A percentile compares a stretch with the other conserved stretches of the same genome.
phyloP scores from a whole-genome alignment of 2,329 filamentous ascomycete species.

The Clonostachys solani region DNA sequence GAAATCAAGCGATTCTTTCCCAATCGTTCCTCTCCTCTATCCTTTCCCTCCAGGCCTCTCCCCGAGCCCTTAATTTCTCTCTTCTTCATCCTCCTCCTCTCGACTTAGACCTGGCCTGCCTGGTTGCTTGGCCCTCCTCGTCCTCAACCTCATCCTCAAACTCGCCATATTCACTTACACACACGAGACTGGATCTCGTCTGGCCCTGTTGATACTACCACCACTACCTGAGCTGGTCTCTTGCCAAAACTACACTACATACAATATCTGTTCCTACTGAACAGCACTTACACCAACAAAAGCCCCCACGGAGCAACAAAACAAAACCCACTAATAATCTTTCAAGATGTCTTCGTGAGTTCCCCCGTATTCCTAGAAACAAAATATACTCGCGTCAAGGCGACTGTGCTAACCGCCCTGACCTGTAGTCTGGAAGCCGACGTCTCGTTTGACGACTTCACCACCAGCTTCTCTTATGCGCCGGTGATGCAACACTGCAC shows the following conservation, averaged over 20 bases:
- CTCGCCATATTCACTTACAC: too few relatives aligned
- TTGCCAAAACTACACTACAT: neutral
- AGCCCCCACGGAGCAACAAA: neutral
- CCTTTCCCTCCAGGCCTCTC: too few relatives aligned
- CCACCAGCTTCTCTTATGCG: slow-evolving; percentile 3
- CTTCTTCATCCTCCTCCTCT: too few relatives aligned
- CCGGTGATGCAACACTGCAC: slow-evolving; percentile 1
- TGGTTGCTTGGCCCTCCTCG: too few relatives aligned
- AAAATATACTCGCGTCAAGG: too few relatives aligned
- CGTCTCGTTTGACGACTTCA: neutral
- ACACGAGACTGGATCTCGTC: neutral
- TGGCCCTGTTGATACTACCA: neutral
- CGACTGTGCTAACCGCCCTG: neutral
- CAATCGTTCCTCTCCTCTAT: too few relatives aligned
- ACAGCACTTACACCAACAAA: too few relatives aligned
- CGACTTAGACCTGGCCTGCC: too few relatives aligned
- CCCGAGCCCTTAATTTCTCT: too few relatives aligned
- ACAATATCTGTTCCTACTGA: too few relatives aligned
- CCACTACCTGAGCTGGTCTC: neutral
- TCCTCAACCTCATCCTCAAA: too few relatives aligned
- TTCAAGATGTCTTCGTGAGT: neutral
- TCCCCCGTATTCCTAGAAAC: neutral
- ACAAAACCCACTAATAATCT: neutral
- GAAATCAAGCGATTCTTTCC: too few relatives aligned
- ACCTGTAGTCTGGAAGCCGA: neutral